phyloP scores from a whole-genome alignment of 2,329 filamentous ascomycete genomes.

The Fusarium xyrophilum region DNA sequence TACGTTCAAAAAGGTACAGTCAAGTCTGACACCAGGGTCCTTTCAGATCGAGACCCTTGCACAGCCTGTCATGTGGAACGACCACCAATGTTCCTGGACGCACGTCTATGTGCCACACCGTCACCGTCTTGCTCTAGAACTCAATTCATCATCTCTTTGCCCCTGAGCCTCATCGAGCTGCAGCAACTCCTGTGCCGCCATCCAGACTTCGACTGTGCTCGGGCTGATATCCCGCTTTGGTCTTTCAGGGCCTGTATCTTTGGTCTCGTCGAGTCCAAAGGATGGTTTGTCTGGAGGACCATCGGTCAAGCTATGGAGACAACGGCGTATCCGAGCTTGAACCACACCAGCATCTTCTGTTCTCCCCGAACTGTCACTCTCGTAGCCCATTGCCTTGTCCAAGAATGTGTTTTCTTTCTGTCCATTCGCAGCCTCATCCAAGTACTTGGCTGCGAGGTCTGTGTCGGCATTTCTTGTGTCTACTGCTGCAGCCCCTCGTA shows the following conservation, averaged over 20 bases:
- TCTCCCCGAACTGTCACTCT: constrained; percentile 35
- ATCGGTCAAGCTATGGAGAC: constrained; percentile 33
- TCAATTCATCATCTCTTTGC: not conserved
- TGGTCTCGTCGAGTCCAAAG: not conserved
- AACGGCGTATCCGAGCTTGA: constrained; percentile 40
- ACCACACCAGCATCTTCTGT: constrained; percentile 40
- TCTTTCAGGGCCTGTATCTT: not conserved
- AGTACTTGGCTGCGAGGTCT: not conserved
- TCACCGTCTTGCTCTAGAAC: not conserved
- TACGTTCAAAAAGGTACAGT: constrained; percentile 8
- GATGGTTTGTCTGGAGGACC: constrained; percentile 11
- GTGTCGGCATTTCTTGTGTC: not conserved
- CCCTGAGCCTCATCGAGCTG: constrained; percentile 31
- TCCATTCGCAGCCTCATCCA: not conserved
- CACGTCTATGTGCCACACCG: not conserved
- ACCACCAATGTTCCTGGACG: not conserved
- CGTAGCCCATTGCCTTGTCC: not conserved
- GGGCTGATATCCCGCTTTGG: constrained; percentile 23
- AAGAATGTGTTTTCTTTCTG: not conserved
- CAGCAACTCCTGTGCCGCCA: constrained; percentile 44
- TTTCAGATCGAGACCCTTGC: not conserved
- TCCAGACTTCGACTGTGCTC: constrained; percentile 43
- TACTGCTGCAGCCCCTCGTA: constrained; percentile 36
- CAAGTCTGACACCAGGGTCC: constrained; percentile 9
- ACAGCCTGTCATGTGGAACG: not conserved